Conservation (phyloP, 257 asterid species). For the Nicotiana tabacum region DNA sequence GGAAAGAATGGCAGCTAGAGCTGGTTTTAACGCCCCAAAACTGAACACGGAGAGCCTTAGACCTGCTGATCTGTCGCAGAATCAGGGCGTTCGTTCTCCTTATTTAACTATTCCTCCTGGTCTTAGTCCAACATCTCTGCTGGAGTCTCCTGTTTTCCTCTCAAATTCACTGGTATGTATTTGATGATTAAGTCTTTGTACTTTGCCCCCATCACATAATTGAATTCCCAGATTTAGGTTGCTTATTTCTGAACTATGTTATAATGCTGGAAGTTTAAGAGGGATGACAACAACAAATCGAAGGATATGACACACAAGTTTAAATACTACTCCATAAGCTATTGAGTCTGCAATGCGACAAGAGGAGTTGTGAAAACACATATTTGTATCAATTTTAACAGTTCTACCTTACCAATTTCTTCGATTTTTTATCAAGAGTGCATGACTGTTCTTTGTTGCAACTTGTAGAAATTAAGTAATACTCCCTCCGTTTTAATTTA, state of each 20-base stretch:
- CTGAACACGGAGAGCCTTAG: conserved; percentile 60
- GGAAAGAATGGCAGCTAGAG: conserved; percentile 83
- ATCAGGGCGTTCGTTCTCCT: conserved; percentile 50
- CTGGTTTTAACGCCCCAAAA: conserved; percentile 81
- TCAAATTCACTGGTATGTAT: conserved; percentile 58
- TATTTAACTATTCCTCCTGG: conserved; percentile 78
- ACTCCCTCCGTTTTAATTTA: too few relatives aligned
- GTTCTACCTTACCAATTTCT: neutral
- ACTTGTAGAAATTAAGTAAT: neutral
- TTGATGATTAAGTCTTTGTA: too few relatives aligned
- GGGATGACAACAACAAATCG: neutral
- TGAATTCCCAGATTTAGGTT: neutral
- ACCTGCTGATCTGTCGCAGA: conserved; percentile 40
- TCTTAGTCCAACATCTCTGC: conserved; percentile 76
- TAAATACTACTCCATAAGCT: neutral
- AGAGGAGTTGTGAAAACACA: neutral
- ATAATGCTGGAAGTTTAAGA: neutral
- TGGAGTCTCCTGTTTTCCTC: conserved; percentile 80
- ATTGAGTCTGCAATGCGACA: neutral
- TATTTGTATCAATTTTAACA: neutral
- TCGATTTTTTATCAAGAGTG: neutral
- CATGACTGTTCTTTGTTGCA: neutral
- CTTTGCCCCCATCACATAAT: neutral
- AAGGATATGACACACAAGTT: neutral
- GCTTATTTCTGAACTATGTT: neutral